Evolutionary conservation across 106 monocot species (phyloP).

Genomic region (Phalaenopsis aphrodite): DNA sequence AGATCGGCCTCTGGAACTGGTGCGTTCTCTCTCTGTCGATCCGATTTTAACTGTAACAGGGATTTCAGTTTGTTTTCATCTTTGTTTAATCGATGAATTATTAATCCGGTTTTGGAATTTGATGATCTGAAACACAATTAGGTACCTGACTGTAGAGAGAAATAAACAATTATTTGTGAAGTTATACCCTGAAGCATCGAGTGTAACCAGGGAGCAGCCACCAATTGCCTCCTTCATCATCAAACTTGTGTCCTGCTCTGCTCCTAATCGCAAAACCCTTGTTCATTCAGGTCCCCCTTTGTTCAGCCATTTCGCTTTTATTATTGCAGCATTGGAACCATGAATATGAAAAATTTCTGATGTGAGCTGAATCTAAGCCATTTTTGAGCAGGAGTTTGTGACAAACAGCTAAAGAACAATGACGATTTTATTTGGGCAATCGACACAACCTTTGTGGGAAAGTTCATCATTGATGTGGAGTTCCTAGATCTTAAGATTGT

Average conservation of each 20-base stretch:
- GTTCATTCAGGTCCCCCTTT: slow-evolving; percentile 62
- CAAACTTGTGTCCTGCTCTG: slow-evolving; percentile 50
- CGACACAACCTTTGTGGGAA: slow-evolving; percentile 45
- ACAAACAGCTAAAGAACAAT: slow-evolving; percentile 72
- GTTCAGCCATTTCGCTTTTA: background rate
- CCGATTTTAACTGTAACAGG: background rate
- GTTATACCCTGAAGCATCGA: slow-evolving; percentile 74
- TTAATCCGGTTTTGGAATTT: background rate
- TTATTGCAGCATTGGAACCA: background rate
- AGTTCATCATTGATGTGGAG: slow-evolving; percentile 70
- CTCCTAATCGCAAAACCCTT: slow-evolving; percentile 40
- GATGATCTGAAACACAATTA: slow-evolving; percentile 8
- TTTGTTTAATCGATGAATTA: background rate
- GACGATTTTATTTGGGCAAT: slow-evolving; percentile 81
- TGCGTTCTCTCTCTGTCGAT: slow-evolving; percentile 2
- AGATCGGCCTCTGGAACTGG: slow-evolving; percentile 90
- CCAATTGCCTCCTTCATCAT: slow-evolving; percentile 88
- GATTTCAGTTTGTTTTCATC: background rate
- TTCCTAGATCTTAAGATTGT: slow-evolving; percentile 70
- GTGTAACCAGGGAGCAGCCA: slow-evolving; percentile 50
- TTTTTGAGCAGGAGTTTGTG: slow-evolving; percentile 51
- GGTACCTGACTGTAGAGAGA: slow-evolving; percentile 77
- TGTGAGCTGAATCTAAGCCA: background rate
- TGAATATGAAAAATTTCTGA: background rate
- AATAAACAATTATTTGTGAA: slow-evolving; percentile 70